Percentiles rank a stretch among this genome's conserved stretches.
phyloP scores from a whole-genome alignment of 2,329 filamentous ascomycete species.

The Emergomyces pasteurianus region DNA sequence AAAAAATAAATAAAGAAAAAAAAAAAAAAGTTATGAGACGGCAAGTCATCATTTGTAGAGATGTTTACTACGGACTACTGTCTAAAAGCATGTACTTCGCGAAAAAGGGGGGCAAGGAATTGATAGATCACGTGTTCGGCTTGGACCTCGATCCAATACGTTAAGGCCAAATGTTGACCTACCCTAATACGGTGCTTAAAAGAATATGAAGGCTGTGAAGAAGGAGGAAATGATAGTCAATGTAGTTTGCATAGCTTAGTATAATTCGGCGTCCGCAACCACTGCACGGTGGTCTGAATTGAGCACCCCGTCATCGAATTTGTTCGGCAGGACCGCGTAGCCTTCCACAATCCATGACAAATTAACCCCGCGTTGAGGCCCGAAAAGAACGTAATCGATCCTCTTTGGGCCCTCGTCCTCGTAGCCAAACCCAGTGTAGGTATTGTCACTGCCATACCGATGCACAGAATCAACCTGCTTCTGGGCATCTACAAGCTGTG shows the following conservation, averaged over 20 bases:
- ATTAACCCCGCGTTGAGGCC: conserved; percentile 11
- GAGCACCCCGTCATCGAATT: conserved; percentile 44
- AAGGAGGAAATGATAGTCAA: background rate
- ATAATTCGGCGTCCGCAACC: conserved; percentile 36
- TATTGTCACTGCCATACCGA: conserved; percentile 41
- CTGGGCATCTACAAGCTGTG: conserved; percentile 27
- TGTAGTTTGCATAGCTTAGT: background rate
- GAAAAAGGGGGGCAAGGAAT: too few relatives aligned
- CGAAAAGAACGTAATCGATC: conserved; percentile 44
- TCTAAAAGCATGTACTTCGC: too few relatives aligned
- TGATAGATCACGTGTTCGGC: too few relatives aligned
- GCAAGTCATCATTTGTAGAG: too few relatives aligned
- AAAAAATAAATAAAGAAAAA: too few relatives aligned
- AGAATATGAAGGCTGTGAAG: background rate
- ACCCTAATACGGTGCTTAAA: background rate
- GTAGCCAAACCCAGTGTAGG: conserved; percentile 43
- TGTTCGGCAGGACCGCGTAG: conserved; percentile 42
- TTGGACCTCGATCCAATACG: too few relatives aligned
- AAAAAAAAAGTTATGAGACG: too few relatives aligned
- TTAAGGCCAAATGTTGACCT: too few relatives aligned
- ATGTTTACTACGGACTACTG: too few relatives aligned
- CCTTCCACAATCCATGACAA: conserved; percentile 32
- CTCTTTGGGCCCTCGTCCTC: conserved; percentile 26
- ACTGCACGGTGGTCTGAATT: conserved; percentile 47
- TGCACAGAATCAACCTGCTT: conserved; percentile 23